A percentile compares a stretch with the other conserved stretches of the same genome.
Evolutionary conservation across 2,329 filamentous ascomycete genomes (phyloP).

Genomic region (Lachnellula arida): DNA sequence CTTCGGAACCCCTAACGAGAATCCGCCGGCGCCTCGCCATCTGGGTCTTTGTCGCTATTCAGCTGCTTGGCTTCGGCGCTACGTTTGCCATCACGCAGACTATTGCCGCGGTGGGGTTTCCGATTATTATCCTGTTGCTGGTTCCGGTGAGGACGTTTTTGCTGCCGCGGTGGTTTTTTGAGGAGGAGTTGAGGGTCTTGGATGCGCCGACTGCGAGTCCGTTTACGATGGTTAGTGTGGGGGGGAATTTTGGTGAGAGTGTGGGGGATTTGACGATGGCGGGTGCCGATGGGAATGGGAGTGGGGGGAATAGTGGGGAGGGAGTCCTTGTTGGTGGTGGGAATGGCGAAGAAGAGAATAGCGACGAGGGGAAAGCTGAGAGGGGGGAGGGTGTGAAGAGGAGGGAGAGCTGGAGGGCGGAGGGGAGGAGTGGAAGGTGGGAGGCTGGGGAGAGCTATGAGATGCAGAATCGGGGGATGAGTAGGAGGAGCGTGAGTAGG

Average conservation of each 20-base stretch:
- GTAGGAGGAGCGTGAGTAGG: conserved; percentile 24
- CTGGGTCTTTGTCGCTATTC: conserved; percentile 65
- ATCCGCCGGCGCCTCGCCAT: conserved; percentile 59
- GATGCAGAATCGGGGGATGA: conserved; percentile 21
- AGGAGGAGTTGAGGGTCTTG: conserved; percentile 24
- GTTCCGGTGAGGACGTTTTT: conserved; percentile 36
- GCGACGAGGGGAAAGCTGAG: conserved; percentile 24
- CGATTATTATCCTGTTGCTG: conserved; percentile 34
- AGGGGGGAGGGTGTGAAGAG: conserved; percentile 22
- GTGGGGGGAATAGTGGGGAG: conserved; percentile 4
- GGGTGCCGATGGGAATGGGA: neutral
- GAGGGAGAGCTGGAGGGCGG: conserved; percentile 12
- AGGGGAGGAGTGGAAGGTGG: conserved; percentile 13
- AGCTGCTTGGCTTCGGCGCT: conserved; percentile 66
- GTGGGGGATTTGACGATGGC: conserved; percentile 3
- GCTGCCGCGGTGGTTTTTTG: conserved; percentile 27
- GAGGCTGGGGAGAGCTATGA: conserved; percentile 22
- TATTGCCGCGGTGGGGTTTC: conserved; percentile 76
- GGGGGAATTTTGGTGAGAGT: conserved; percentile 34
- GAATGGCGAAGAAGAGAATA: conserved; percentile 10
- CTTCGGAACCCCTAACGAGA: conserved; percentile 54
- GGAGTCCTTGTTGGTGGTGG: conserved; percentile 12
- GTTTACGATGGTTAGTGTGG: conserved; percentile 31
- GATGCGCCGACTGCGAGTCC: conserved; percentile 67
- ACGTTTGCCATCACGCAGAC: conserved; percentile 83